Evolutionary conservation across 257 asterid genomes (phyloP).

Genomic region (Fraxinus anomala): DNA sequence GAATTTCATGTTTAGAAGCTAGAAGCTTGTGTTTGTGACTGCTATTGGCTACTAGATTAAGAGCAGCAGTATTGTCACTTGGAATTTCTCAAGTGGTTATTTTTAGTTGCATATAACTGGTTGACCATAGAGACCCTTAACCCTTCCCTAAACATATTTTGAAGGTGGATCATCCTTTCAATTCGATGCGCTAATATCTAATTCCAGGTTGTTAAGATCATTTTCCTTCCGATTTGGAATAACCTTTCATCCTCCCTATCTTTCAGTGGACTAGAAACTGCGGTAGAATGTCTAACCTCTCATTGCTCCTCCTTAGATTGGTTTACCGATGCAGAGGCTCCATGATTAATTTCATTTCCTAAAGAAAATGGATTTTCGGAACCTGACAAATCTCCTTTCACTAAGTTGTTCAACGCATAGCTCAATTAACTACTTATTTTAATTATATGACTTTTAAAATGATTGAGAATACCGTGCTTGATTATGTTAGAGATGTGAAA

Average conservation of each 20-base stretch:
- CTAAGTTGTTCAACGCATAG: no score
- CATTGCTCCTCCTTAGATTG: not conserved
- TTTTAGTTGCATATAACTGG: not conserved
- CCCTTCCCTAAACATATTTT: not conserved
- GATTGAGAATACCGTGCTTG: not conserved
- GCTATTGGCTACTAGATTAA: not conserved
- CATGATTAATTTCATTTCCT: not conserved
- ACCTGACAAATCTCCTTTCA: not conserved
- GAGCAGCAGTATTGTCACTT: not conserved
- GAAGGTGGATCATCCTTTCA: not conserved
- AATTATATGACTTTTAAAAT: no score
- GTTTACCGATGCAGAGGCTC: not conserved
- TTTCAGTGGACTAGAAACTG: not conserved
- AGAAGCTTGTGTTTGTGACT: not conserved
- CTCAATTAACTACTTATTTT: no score
- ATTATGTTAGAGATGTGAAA: not conserved
- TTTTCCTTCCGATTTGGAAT: not conserved
- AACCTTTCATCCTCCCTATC: not conserved
- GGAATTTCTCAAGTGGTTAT: not conserved
- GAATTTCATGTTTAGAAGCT: not conserved
- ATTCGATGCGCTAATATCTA: not conserved
- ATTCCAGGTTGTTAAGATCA: not conserved
- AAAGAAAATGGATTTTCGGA: not conserved
- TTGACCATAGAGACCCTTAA: not conserved
- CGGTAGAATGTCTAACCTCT: not conserved